Conservation (phyloP, 495 filamentous ascomycete species). For the Parachaetomium inaequale region DNA sequence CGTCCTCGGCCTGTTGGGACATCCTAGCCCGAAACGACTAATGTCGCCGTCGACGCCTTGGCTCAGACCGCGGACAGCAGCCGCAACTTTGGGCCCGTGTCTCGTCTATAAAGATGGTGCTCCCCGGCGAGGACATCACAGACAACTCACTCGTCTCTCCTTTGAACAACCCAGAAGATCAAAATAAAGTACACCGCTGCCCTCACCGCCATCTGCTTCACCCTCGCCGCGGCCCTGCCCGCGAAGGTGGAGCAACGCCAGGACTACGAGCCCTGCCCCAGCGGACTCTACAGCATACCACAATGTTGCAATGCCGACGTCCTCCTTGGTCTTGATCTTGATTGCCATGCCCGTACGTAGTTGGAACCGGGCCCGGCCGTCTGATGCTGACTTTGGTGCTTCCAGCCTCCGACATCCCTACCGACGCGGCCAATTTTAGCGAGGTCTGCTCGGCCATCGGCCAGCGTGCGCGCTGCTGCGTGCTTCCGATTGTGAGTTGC, state of each 20-base stretch:
- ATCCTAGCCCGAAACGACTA: too few relatives aligned
- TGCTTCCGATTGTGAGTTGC: too few relatives aligned
- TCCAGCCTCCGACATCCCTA: neutral
- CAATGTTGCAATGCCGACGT: neutral
- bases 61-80: too few relatives aligned
- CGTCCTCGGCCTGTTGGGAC: too few relatives aligned
- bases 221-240: neutral
- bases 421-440: neutral
- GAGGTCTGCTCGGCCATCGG: neutral
- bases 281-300: neutral
- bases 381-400: neutral
- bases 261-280: neutral
- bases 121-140: too few relatives aligned
- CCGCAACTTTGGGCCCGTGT: too few relatives aligned
- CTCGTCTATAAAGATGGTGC: too few relatives aligned
- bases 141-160: too few relatives aligned
- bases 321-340: neutral
- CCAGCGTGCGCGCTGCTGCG: neutral
- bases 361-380: neutral
- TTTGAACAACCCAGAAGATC: too few relatives aligned
- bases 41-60: too few relatives aligned
- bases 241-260: neutral
- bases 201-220: neutral
- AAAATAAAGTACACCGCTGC: constrained; percentile 1
- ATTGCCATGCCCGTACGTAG: neutral